Conservation (phyloP, 2,329 filamentous ascomycete genomes). For the Aureobasidium pullulans region DNA sequence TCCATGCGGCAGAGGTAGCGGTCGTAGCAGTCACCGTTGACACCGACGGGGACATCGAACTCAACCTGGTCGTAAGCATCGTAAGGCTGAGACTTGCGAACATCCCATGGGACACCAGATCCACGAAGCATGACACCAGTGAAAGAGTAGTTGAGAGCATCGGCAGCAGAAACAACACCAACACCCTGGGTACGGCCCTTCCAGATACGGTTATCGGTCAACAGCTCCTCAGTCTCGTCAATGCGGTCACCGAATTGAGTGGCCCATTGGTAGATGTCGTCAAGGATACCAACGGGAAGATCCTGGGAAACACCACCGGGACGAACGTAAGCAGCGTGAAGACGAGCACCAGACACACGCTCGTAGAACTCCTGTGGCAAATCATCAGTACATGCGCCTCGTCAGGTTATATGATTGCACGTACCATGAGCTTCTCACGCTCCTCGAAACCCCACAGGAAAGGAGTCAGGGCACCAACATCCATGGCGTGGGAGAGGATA, state of each 20-base stretch:
- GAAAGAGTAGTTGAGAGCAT: conserved; percentile 96
- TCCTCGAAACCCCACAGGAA: conserved; percentile 99
- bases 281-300: conserved; percentile 83
- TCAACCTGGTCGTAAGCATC: conserved; percentile 97
- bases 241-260: conserved; percentile 98
- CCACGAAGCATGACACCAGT: conserved; percentile 96
- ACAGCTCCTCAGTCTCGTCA: conserved; percentile 96
- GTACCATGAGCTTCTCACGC: conserved; percentile 98
- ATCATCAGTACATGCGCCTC: conserved; percentile 1
- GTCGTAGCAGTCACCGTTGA: conserved; percentile 98
- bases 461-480: conserved; percentile 93
- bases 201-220: conserved; percentile 99
- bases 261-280: conserved; percentile 99
- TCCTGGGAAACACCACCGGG: conserved; percentile 96
- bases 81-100: conserved; percentile 94
- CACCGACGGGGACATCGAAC: conserved; percentile 92
- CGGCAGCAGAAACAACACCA: conserved; percentile 81
- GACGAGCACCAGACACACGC: conserved; percentile 93
- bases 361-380: conserved; percentile 88
- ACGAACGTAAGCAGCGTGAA: conserved; percentile 94
- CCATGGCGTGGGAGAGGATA: conserved; percentile 94
- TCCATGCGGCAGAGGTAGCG: conserved; percentile 99
- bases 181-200: conserved; percentile 85
- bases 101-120: conserved; percentile 90
- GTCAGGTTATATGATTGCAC: conserved; percentile 22